Evolutionary conservation across 768 basidiomycete genomes (phyloP).

Genomic region (Crucibulum laeve): DNA sequence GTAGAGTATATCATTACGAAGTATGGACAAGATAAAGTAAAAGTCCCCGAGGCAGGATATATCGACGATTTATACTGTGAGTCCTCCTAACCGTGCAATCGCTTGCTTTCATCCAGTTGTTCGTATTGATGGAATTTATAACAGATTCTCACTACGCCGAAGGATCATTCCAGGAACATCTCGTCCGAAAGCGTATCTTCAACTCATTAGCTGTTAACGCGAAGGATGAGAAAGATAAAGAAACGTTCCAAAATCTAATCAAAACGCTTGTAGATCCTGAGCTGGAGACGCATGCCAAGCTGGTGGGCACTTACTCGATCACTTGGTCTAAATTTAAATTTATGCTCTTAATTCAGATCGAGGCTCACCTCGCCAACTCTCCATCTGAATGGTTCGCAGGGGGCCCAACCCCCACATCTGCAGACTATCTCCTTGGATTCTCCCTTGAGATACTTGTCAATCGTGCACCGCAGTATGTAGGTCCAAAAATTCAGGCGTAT

Average conservation of each 20-base stretch:
- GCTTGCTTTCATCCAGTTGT: not conserved
- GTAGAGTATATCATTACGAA: slow-evolving; percentile 18
- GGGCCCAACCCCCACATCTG: slow-evolving; percentile 22
- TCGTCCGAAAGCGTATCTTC: not conserved
- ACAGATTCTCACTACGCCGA: slow-evolving; percentile 16
- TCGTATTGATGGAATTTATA: no score
- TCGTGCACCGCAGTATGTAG: slow-evolving; percentile 4
- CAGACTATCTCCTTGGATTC: slow-evolving; percentile 28
- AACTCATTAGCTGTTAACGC: not conserved
- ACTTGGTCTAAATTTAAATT: not conserved
- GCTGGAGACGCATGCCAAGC: slow-evolving; percentile 4
- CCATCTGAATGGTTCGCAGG: slow-evolving; percentile 17
- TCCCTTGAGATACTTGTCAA: slow-evolving; percentile 13
- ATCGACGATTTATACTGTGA: slow-evolving; percentile 14
- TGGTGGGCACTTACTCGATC: not conserved
- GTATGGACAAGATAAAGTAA: slow-evolving; percentile 12
- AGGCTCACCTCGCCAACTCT: not conserved
- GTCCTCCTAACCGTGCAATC: not conserved
- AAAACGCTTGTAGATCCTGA: not conserved
- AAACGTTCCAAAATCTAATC: not conserved
- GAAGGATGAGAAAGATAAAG: no score
- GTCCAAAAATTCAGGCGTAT: slow-evolving; percentile 7
- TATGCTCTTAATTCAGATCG: not conserved
- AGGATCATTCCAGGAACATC: slow-evolving; percentile 10
- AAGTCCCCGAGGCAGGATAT: slow-evolving; percentile 10